Percentiles rank a stretch among this genome's conserved stretches.
These are phyloP conservation scores for Zostera marina DNA, from an alignment of 116 monocot species.

Conservation along the genomic window DNA sequence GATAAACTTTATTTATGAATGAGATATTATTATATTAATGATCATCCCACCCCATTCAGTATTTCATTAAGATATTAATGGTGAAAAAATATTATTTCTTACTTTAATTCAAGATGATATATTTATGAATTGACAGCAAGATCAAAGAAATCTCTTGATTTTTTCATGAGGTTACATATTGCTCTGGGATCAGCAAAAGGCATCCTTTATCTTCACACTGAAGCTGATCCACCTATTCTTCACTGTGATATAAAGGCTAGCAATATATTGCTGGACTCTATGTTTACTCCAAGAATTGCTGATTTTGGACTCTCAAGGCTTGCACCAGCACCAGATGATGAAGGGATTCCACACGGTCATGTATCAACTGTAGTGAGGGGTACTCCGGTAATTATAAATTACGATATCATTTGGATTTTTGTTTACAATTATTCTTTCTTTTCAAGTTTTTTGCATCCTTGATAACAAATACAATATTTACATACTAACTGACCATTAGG, in stretches of 20 bases:
- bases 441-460: too few species aligned
- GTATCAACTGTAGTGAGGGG: slow-evolving; percentile 16
- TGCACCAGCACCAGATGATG: slow-evolving; percentile 11
- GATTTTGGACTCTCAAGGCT: slow-evolving; percentile 16
- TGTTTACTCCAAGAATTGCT: slow-evolving; percentile 10
- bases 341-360: slow-evolving; percentile 8
- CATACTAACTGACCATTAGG: too few species aligned
- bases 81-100: too few species aligned
- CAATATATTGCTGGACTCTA: slow-evolving; percentile 15
- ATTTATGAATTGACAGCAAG: slow-evolving; percentile 2
- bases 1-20: too few species aligned
- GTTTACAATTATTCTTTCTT: too few species aligned
- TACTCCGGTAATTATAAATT: slow-evolving; percentile 10
- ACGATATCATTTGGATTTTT: too few species aligned
- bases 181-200: slow-evolving; percentile 14
- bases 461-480: too few species aligned
- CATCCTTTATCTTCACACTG: slow-evolving; percentile 14
- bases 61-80: too few species aligned
- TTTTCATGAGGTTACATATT: slow-evolving; percentile 10
- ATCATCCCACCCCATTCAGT: too few species aligned
- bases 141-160: slow-evolving; percentile 2
- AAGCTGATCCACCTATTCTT: slow-evolving; percentile 15
- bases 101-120: too few species aligned
- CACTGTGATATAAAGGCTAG: slow-evolving; percentile 19
- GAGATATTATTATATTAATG: too few species aligned